phyloP scores from a whole-genome alignment of 2,329 filamentous ascomycete species.

The Arthrobotrys conoides region DNA sequence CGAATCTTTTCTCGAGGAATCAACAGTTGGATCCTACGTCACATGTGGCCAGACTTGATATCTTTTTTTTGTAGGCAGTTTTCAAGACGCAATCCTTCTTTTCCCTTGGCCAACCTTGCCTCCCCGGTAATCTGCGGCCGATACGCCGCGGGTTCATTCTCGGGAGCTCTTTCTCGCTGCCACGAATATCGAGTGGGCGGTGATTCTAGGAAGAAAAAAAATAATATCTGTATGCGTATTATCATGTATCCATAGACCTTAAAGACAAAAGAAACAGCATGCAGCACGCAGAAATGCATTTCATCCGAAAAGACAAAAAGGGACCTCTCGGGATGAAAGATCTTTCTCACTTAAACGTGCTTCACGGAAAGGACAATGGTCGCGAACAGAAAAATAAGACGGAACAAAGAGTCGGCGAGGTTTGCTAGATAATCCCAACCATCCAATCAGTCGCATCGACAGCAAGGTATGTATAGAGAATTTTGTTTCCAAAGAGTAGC shows the following conservation, averaged over 20 bases:
- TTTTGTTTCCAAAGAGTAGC: background rate
- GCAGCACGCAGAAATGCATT: conserved; percentile 51
- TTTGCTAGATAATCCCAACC: conserved; percentile 33
- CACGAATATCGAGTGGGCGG: conserved; percentile 5
- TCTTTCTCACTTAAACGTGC: conserved; percentile 40
- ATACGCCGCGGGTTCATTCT: conserved; percentile 24
- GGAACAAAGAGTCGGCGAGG: conserved; percentile 7
- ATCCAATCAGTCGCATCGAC: conserved; percentile 26
- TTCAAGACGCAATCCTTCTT: conserved; percentile 40
- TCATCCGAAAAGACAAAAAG: conserved; percentile 40
- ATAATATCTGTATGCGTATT: conserved; percentile 48
- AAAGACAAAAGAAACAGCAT: conserved; percentile 43
- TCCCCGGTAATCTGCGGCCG: conserved; percentile 30
- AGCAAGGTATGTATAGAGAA: conserved; percentile 23
- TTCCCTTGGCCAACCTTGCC: conserved; percentile 2
- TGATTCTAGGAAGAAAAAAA: conserved; percentile 31
- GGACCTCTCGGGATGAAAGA: conserved; percentile 19
- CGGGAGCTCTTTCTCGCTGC: conserved; percentile 6
- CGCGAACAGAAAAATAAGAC: conserved; percentile 34
- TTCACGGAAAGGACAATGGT: conserved; percentile 32
- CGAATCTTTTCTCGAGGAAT: background rate
- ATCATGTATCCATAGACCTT: conserved; percentile 53
- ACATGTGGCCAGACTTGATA: conserved; percentile 21
- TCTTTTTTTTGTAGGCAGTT: background rate
- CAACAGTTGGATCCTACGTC: conserved; percentile 43